Conservation (phyloP, 1,284 basidiomycete species). For the Tilletia indica region DNA sequence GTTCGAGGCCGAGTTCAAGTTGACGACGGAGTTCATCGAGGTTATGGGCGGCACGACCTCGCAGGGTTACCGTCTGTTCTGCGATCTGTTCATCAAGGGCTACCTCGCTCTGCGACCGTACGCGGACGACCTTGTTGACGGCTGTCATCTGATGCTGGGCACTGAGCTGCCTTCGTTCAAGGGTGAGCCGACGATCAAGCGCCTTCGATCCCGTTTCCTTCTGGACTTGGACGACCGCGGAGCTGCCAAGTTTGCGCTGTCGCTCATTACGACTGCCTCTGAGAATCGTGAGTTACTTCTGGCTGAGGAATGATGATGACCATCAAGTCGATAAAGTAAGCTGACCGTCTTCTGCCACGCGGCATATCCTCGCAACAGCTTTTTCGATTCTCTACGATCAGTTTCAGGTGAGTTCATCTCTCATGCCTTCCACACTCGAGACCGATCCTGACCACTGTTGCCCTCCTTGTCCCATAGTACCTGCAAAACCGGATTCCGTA, state of each 20-base stretch:
- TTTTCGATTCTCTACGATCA: conserved; percentile 2
- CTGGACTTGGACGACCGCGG: conserved; percentile 79
- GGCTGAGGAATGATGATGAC: background rate
- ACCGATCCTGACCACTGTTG: too few species aligned
- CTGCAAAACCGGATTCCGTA: conserved; percentile 1
- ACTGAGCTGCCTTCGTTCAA: conserved; percentile 95
- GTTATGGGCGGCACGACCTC: conserved; percentile 93
- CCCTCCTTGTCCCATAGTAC: background rate
- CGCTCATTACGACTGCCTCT: conserved; percentile 83
- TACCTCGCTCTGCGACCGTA: conserved; percentile 92
- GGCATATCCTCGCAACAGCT: background rate
- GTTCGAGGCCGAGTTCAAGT: conserved; percentile 77
- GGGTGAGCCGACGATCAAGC: conserved; percentile 75
- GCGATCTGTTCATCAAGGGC: conserved; percentile 88
- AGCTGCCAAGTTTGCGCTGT: conserved; percentile 84
- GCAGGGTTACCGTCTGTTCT: conserved; percentile 89
- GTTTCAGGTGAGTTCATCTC: background rate
- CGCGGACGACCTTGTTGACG: conserved; percentile 81
- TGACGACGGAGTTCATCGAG: conserved; percentile 95
- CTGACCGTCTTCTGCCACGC: background rate
- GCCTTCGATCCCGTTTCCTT: conserved; percentile 83
- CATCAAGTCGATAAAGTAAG: background rate
- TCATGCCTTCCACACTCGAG: too few species aligned
- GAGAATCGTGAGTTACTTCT: conserved; percentile 66
- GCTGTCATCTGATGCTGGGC: conserved; percentile 89